These are phyloP conservation scores for Immersiporthe knoxdaviesiana DNA, from an alignment of 2,329 filamentous ascomycete genomes.

Conservation along the genomic window DNA sequence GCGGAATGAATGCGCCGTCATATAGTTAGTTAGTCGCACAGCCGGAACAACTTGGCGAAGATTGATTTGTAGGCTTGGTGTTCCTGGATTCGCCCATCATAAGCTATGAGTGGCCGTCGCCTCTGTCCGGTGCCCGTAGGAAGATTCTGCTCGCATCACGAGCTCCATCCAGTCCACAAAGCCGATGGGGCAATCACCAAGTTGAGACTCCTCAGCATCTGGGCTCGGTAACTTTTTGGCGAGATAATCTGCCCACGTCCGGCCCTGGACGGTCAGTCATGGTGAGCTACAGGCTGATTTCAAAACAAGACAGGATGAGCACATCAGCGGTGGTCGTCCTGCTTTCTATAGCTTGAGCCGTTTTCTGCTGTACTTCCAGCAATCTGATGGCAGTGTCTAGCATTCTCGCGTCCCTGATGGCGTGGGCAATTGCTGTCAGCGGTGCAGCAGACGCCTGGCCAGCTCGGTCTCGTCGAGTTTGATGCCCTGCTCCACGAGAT, in stretches of 20 bases:
- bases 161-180: too few species aligned
- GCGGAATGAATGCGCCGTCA: neutral
- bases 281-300: neutral
- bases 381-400: neutral
- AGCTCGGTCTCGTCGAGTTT: constrained; percentile 29
- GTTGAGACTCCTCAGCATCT: too few species aligned
- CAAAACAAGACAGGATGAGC: neutral
- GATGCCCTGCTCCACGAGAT: constrained; percentile 32
- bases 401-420: neutral
- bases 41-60: neutral
- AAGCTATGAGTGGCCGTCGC: neutral
- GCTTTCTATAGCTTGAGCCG: neutral
- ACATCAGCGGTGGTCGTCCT: neutral
- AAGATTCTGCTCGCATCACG: neutral
- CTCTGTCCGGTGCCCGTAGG: neutral
- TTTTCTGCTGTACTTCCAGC: neutral
- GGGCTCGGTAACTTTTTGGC: neutral
- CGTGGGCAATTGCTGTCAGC: constrained; percentile 10
- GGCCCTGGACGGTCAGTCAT: neutral
- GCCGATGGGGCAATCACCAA: too few species aligned
- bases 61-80: neutral
- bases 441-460: constrained; percentile 27
- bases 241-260: neutral
- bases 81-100: neutral
- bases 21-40: neutral